These are phyloP conservation scores for Pichia insulana DNA, from an alignment of 805 yeast species.

Conservation along the genomic window DNA sequence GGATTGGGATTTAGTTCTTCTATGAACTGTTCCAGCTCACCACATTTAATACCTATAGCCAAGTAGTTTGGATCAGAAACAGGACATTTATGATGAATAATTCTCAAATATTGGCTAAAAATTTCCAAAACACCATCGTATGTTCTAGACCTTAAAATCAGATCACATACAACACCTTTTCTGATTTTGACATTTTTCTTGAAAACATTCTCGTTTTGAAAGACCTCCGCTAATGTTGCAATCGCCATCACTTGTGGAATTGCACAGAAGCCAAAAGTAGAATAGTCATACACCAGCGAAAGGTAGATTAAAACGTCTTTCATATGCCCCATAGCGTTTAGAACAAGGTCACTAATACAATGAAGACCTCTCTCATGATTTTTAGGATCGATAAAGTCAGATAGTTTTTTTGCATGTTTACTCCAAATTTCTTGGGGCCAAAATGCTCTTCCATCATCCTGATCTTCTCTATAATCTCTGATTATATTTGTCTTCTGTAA, in stretches of 20 bases:
- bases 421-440: constrained; percentile 96
- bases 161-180: constrained; percentile 74
- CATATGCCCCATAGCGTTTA: constrained; percentile 71
- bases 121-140: constrained; percentile 68
- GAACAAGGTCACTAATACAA: constrained; percentile 75
- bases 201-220: constrained; percentile 69
- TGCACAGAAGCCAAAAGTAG: constrained; percentile 85
- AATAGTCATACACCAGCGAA: constrained; percentile 67
- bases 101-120: constrained; percentile 64
- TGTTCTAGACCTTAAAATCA: constrained; percentile 67
- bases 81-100: constrained; percentile 68
- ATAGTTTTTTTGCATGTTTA: constrained; percentile 58
- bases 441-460: constrained; percentile 84
- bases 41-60: constrained; percentile 75
- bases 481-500: constrained; percentile 94
- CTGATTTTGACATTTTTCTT: constrained; percentile 74
- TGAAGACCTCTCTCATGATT: constrained; percentile 47
- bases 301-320: constrained; percentile 69
- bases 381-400: constrained; percentile 48
- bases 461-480: constrained; percentile 89
- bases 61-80: constrained; percentile 83
- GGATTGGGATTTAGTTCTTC: constrained; percentile 61
- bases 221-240: constrained; percentile 82
- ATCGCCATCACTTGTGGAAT: constrained; percentile 99
- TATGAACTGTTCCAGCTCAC: constrained; percentile 80